Conservation (phyloP, 2,329 filamentous ascomycete species). For the Periglandula ipomoeae region DNA sequence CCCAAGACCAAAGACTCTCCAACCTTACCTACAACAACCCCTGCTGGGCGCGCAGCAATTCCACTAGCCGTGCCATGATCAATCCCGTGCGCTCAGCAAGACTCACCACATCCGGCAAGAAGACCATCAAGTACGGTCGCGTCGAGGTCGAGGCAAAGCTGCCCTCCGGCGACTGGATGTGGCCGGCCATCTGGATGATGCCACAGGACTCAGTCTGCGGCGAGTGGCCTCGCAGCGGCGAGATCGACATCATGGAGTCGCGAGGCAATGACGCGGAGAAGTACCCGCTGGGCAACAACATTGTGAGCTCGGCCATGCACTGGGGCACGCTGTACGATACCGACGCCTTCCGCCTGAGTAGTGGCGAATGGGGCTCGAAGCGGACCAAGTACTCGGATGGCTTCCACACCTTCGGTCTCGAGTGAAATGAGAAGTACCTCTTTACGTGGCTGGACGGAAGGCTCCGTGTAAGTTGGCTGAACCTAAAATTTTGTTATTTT, state of each 20-base stretch:
- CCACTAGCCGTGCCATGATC: constrained; percentile 34
- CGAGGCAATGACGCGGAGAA: constrained; percentile 34
- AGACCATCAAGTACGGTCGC: constrained; percentile 36
- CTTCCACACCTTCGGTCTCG: constrained; percentile 41
- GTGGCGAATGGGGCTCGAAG: constrained; percentile 20
- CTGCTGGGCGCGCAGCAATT: constrained; percentile 33
- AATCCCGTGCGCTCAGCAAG: constrained; percentile 37
- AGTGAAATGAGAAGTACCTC: constrained; percentile 42
- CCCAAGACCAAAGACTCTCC: constrained; percentile 10
- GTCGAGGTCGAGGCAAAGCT: not conserved
- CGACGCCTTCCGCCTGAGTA: constrained; percentile 23
- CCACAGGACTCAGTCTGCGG: constrained; percentile 38
- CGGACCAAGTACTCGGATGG: constrained; percentile 25
- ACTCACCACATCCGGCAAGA: constrained; percentile 33
- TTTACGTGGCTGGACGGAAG: constrained; percentile 40
- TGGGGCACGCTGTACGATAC: constrained; percentile 27
- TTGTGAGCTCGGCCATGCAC: constrained; percentile 32
- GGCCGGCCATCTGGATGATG: constrained; percentile 20
- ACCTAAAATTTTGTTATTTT: constrained; percentile 10
- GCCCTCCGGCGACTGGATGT: not conserved
- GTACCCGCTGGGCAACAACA: constrained; percentile 22
- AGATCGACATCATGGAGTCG: constrained; percentile 44
- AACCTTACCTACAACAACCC: constrained; percentile 11
- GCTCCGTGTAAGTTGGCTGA: constrained; percentile 21
- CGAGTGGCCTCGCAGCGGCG: constrained; percentile 40